Base-by-base conservation (phyloP, 805 yeast species). In the Candida railenensis region DNA sequence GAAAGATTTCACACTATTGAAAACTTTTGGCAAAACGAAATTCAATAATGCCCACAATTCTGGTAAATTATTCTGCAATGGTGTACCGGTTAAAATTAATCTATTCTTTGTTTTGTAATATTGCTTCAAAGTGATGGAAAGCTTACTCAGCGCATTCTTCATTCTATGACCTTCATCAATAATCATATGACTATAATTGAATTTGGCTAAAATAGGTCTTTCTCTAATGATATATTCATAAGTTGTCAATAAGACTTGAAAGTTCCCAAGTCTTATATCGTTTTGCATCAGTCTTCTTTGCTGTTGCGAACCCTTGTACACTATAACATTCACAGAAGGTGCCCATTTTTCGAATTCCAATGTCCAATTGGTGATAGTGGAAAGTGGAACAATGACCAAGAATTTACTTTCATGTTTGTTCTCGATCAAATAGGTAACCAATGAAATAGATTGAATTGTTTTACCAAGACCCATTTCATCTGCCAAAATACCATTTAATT, bases 91-190 rank as follows among this genome's bases (percentile, higher is more conserved):
- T 59, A 87, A 78, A 66, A 87, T 87, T 57, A 87, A 75, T 67
- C 95, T 75, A 60, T 87, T 81, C 60, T 84, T 83, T 1, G 94
- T 84, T 53, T 78, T 83, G 57, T 88, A 87, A 57, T 81, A 85
- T 46, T 77, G 81, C 32, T 85, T 81, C 54, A 87, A 79, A 0
- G 94, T 87, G 45, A 72, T 72, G 0, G 92, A 85, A 46, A 87
- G 69, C 59, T 87, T 87, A 2, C 92, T 85, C 47, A 80, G 79
- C 1, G 90, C 74, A 59, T 87, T 87, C 61, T 87, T 87, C 90
- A 87, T 84, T 68, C 95, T 76, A 65, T 87, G 96, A 65, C 96
- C 96, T 74, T 87, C 96, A 73, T 87, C 96, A 53, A 87, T 87
- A 53, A 87, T 86, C 92, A 87, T 87, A 63, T 88, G 92, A 37